Evolutionary conservation across 352 stramenopile species (phyloP).

Genomic region (Phytophthora sojae): DNA sequence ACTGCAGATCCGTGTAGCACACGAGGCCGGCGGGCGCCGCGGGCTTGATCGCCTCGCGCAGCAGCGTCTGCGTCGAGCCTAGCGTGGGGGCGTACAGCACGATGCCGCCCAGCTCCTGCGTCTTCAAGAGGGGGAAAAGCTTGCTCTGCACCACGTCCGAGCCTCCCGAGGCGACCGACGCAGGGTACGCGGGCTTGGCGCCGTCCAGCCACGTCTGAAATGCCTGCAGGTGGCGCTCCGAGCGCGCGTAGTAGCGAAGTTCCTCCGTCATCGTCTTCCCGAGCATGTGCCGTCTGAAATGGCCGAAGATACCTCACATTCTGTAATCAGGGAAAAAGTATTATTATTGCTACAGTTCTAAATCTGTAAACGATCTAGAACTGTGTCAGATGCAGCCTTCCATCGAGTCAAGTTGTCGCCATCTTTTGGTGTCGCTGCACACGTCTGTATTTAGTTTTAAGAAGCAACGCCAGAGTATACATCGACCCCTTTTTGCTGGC

Average conservation of each 20-base stretch:
- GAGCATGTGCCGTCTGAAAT: constrained; percentile 23
- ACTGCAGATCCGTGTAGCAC: constrained; percentile 85
- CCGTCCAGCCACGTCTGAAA: constrained; percentile 73
- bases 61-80: constrained; percentile 84
- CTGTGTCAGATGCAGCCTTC: no score
- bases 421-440: no score
- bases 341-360: no score
- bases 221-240: constrained; percentile 70
- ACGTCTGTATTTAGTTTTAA: no score
- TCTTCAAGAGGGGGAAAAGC: constrained; percentile 68
- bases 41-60: constrained; percentile 82
- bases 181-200: constrained; percentile 33
- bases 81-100: constrained; percentile 80
- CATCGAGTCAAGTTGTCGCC: no score
- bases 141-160: constrained; percentile 48
- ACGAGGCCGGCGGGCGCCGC: constrained; percentile 67
- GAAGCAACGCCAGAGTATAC: no score
- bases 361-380: no score
- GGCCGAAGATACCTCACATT: no score
- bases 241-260: constrained; percentile 78
- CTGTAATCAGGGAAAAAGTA: no score
- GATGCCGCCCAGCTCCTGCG: constrained; percentile 65
- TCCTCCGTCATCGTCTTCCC: constrained; percentile 72
- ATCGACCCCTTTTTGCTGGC: constrained; percentile 25
- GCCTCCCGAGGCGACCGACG: constrained; percentile 29